These are phyloP conservation scores for Fusarium humuli DNA, from an alignment of 2,329 filamentous ascomycete species.

Conservation along the genomic window DNA sequence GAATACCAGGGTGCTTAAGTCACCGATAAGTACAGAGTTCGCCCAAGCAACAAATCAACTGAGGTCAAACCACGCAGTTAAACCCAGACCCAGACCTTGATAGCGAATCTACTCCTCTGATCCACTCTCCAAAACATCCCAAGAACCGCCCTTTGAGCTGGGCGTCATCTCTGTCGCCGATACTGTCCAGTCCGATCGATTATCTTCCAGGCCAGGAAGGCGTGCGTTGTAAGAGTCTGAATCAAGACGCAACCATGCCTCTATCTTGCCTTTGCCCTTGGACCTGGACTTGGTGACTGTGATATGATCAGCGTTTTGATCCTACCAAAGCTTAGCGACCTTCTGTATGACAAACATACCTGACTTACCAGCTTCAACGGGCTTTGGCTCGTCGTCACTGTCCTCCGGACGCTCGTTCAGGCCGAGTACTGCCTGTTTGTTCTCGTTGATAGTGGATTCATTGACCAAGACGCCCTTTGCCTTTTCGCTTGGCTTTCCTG, in stretches of 20 bases:
- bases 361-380: no score
- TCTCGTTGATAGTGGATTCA: no score
- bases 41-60: accelerated
- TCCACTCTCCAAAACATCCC: neutral
- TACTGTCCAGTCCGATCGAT: neutral
- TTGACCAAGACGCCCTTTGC: no score
- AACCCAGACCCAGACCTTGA: no score
- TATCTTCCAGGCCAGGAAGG: neutral
- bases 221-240: accelerated
- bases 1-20: accelerated
- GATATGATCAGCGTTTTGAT: accelerated
- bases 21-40: neutral
- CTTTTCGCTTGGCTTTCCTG: no score
- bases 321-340: neutral
- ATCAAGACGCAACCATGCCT: neutral
- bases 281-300: neutral
- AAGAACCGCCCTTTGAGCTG: neutral
- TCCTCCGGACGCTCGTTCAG: no score
- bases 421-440: no score
- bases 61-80: neutral
- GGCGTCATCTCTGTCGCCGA: neutral
- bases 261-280: accelerated
- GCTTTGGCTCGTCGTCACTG: no score
- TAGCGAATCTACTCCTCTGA: no score
- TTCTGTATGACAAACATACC: neutral